Evolutionary conservation across 257 asterid genomes (phyloP), one percentile per base, ranked within the genome.

Genomic region (Przewalskia tangutica): DNA sequence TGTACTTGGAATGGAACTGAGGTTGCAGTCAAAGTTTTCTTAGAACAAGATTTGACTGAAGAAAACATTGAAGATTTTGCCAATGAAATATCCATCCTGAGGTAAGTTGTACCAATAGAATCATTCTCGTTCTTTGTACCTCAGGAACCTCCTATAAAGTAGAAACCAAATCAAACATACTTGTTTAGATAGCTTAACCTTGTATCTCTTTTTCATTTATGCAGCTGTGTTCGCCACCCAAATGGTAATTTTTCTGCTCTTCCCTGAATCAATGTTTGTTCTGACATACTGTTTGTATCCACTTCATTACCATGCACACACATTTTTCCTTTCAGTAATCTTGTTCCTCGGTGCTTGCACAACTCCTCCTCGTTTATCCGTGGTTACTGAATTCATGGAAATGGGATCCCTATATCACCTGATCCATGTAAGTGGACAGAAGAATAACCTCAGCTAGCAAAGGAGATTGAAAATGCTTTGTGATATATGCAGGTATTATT

Each of bases 191-290:
- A 55, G 79, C 90, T 84, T 79, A 86, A 81, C 17, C 77, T 87
- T 64, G 23, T 80, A 27, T 86, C 77, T 20, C 80, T 83, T 53
- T 88, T 86, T 84, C 62, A 66, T 77, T 71, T 80, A 63, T 91
- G 90, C 97, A 93, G 97, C 88, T 97, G 98, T 77, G 85, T 91
- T 80, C 97, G 97, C 88, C 98, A 95, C 90, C 98, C 98, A 70
- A 95, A 95, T 83, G 98, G 98, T 95, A 93, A 88, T 77, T 76
- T 82, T 82, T 82, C 84, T 86, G 50, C 83, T 48, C 76, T 81
- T 81, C 81, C 32, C 68, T 40, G 62, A 48, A 66, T 27, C 80
- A 27, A 32, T 66, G 18, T 23, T 32, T 14, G 81, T 56, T 13
- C 6, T 60, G 56, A 8, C 50, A 23, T 27, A 42, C 54, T 79